Conservation (phyloP, 495 filamentous ascomycete species). For the Friedmanniomyces simplex region DNA sequence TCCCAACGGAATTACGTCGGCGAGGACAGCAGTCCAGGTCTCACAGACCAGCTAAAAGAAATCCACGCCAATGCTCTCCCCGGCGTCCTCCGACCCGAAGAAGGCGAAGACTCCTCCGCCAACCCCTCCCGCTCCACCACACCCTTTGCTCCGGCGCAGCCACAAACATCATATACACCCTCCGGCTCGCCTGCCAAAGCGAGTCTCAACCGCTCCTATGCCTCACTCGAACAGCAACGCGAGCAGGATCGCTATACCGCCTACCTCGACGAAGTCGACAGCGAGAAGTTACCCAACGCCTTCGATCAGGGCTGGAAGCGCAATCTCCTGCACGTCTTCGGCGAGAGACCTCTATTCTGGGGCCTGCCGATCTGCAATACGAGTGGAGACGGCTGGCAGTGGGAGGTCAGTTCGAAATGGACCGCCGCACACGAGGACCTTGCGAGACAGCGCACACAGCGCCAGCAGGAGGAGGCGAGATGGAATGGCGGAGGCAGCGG, state of each 20-base stretch:
- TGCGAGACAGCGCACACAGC: conserved; percentile 16
- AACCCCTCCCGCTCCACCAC: conserved; percentile 2
- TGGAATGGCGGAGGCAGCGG: conserved; percentile 7
- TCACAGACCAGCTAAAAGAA: conserved; percentile 65
- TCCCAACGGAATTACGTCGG: conserved; percentile 33
- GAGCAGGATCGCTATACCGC: conserved; percentile 67
- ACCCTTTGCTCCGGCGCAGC: conserved; percentile 4
- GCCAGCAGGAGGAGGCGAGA: conserved; percentile 19
- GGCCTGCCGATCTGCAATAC: conserved; percentile 74
- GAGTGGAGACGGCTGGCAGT: conserved; percentile 86
- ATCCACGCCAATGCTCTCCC: conserved; percentile 75
- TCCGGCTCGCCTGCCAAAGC: conserved; percentile 36
- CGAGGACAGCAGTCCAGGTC: conserved; percentile 47
- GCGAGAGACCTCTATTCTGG: conserved; percentile 60
- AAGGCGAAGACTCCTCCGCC: conserved; percentile 48
- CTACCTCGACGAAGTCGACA: conserved; percentile 82
- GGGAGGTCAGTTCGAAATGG: conserved; percentile 61
- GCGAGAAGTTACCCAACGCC: conserved; percentile 75
- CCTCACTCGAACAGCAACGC: conserved; percentile 60
- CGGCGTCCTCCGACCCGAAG: conserved; percentile 65
- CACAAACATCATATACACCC: conserved; percentile 7
- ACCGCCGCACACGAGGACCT: conserved; percentile 26
- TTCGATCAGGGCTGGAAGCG: conserved; percentile 76
- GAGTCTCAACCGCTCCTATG: conserved; percentile 50
- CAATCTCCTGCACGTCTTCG: conserved; percentile 81